Conservation (phyloP, 768 basidiomycete species). For the Trichaptum fuscoviolaceum region DNA sequence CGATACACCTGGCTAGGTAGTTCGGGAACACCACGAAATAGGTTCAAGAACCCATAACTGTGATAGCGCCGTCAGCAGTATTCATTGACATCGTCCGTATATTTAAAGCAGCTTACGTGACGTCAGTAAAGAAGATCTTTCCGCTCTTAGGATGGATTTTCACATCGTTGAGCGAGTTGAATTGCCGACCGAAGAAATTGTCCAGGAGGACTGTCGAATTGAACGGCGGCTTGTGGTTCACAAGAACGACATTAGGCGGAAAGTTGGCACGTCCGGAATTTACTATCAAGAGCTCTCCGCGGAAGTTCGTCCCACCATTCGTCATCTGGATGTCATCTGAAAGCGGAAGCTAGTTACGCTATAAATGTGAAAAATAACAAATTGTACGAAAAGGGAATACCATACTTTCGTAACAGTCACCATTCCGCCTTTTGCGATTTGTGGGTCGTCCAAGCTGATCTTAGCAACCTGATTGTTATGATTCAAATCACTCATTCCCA, state of each 20-base stretch:
- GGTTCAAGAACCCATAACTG: constrained; percentile 60
- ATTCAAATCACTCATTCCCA: constrained; percentile 58
- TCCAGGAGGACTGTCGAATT: constrained; percentile 68
- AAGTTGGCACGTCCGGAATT: constrained; percentile 60
- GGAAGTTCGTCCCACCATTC: constrained; percentile 62
- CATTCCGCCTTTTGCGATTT: constrained; percentile 40
- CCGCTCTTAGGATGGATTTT: constrained; percentile 65
- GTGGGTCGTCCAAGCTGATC: constrained; percentile 47
- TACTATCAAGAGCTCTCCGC: constrained; percentile 51
- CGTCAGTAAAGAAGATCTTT: constrained; percentile 73
- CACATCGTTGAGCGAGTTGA: constrained; percentile 78
- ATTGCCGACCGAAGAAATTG: constrained; percentile 76
- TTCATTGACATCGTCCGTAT: not conserved
- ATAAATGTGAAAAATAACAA: constrained; percentile 10
- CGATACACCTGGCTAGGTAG: constrained; percentile 76
- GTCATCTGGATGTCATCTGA: constrained; percentile 61
- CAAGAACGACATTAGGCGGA: constrained; percentile 58
- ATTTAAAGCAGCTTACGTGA: constrained; percentile 37
- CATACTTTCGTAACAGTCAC: constrained; percentile 41
- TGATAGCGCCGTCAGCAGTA: constrained; percentile 10
- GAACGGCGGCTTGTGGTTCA: constrained; percentile 59
- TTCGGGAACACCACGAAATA: constrained; percentile 61
- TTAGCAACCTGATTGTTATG: constrained; percentile 60
- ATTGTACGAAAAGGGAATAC: constrained; percentile 8
- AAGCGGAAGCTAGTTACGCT: constrained; percentile 44